These are phyloP conservation scores for Leccinum pellstonianum DNA, from an alignment of 768 basidiomycete species.

Conservation along the genomic window DNA sequence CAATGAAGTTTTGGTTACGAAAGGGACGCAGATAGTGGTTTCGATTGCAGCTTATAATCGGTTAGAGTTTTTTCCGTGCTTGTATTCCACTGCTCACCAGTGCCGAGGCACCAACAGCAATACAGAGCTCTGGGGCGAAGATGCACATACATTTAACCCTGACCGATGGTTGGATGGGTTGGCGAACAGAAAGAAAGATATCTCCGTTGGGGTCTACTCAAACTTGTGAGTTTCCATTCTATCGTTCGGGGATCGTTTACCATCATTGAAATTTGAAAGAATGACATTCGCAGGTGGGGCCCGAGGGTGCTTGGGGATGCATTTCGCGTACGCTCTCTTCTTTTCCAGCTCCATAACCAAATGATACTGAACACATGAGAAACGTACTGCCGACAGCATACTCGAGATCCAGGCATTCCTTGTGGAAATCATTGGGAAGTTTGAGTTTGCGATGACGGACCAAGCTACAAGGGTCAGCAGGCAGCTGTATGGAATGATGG, in stretches of 20 bases:
- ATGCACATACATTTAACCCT: constrained; percentile 33
- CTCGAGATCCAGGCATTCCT: neutral
- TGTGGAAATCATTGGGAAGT: constrained; percentile 50
- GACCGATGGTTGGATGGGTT: constrained; percentile 27
- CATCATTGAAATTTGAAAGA: constrained; percentile 7
- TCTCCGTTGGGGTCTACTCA: constrained; percentile 29
- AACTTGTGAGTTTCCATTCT: constrained; percentile 22
- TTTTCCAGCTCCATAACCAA: neutral
- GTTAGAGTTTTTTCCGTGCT: constrained; percentile 25
- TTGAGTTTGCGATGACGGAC: constrained; percentile 41
- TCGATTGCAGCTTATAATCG: constrained; percentile 59
- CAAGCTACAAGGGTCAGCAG: constrained; percentile 28
- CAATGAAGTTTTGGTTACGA: constrained; percentile 45
- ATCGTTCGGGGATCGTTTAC: neutral
- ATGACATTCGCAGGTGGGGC: constrained; percentile 17
- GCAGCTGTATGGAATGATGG: constrained; percentile 27
- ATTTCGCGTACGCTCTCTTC: neutral
- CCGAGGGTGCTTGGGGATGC: constrained; percentile 25
- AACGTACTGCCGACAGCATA: neutral
- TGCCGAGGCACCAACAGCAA: constrained; percentile 13
- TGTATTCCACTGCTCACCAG: neutral
- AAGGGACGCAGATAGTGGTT: constrained; percentile 42
- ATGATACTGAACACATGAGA: neutral
- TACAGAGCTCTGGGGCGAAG: constrained; percentile 33
- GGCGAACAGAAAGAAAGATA: constrained; percentile 16